These are phyloP conservation scores for Ulmus americana DNA, from an alignment of 331 rosid genomes.

Conservation along the genomic window DNA sequence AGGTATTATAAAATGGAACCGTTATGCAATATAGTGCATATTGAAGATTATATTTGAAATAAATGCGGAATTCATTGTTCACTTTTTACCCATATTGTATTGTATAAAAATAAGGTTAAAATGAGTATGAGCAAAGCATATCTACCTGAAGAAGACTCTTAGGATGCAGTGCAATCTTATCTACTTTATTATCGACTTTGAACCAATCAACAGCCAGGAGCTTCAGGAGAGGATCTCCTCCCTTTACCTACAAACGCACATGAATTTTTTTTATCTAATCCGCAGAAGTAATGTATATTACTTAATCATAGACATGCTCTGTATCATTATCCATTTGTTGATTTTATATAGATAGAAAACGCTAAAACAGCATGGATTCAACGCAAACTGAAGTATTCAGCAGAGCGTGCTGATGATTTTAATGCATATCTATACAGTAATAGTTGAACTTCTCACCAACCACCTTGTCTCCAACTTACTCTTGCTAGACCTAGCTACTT, in stretches of 20 bases:
- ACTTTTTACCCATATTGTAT: neutral
- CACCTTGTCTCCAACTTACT: neutral
- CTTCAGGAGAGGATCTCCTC: slow-evolving; percentile 92
- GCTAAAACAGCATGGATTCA: neutral
- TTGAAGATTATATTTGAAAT: neutral
- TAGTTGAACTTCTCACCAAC: neutral
- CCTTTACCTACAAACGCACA: slow-evolving; percentile 56
- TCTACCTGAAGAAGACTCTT: slow-evolving; percentile 75
- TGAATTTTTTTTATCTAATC: neutral
- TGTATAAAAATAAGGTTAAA: neutral
- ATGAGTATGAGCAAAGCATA: neutral
- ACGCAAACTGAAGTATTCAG: neutral
- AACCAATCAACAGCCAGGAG: slow-evolving; percentile 89
- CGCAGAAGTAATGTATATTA: neutral
- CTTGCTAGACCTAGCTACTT: neutral
- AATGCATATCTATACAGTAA: neutral
- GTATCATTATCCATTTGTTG: neutral
- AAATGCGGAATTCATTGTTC: neutral
- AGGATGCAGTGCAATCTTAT: slow-evolving; percentile 69
- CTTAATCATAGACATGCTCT: neutral
- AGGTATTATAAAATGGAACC: neutral
- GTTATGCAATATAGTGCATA: neutral
- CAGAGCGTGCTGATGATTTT: neutral
- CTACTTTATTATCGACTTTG: slow-evolving; percentile 46
- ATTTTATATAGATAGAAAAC: neutral